These are phyloP conservation scores for Phialophora verrucosa DNA, from an alignment of 2,329 filamentous ascomycete species.

Conservation along the genomic window DNA sequence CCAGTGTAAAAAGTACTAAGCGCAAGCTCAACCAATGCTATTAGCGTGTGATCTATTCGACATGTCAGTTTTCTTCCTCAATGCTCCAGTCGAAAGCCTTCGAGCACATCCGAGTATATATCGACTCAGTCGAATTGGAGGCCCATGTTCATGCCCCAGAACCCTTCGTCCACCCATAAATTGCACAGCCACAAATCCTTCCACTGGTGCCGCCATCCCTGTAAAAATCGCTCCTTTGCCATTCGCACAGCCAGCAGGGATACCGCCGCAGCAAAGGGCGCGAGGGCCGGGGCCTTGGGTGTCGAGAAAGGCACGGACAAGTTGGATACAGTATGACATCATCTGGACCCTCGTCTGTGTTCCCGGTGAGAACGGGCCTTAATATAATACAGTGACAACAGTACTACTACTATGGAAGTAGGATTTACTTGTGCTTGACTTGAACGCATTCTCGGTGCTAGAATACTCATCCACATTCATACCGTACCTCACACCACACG, in stretches of 20 bases:
- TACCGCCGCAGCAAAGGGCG: no score
- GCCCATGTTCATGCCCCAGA: neutral
- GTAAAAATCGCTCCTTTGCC: neutral
- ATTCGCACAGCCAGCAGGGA: neutral
- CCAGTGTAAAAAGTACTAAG: neutral
- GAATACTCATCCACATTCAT: no score
- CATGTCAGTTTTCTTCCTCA: neutral
- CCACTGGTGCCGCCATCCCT: neutral
- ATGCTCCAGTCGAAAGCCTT: neutral
- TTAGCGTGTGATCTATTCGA: neutral
- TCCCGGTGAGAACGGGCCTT: no score
- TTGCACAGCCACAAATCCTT: neutral
- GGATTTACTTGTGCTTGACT: no score
- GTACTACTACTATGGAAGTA: no score
- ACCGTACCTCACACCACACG: no score
- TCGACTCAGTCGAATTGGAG: neutral
- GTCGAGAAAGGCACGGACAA: no score
- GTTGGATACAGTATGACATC: no score
- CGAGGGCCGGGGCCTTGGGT: no score
- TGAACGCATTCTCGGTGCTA: no score
- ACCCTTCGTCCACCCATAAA: neutral
- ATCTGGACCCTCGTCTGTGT: no score
- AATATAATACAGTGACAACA: no score
- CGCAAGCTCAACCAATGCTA: constrained; percentile 7
- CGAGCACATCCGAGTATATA: neutral